Base-by-base conservation (phyloP, 345 rosid genomes). In the Passiflora organensis region DNA sequence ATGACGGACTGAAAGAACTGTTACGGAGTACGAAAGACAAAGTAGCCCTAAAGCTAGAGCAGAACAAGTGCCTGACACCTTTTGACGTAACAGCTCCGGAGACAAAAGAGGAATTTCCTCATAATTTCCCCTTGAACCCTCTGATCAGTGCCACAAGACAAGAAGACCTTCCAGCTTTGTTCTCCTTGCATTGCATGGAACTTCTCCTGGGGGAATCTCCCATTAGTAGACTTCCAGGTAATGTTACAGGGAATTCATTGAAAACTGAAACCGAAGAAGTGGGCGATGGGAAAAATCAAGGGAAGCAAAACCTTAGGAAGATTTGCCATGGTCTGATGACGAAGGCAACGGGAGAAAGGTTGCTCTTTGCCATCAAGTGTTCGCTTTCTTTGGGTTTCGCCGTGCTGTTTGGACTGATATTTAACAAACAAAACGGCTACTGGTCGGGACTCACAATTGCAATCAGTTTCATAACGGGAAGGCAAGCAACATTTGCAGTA, bases 361-460 rank as follows among this genome's bases (percentile, higher is more conserved):
- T 80, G 74, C 46, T 66, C 1, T 82, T 80, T 55, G 89, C 86
- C 62, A n/a, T 61, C 0, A 78, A 78, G 51, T 82, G 94, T 65
- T 82, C 94, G 0, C 18, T 80, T 39, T 75, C 94, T 42, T 66
- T 82, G 10, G 89, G 89, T 61, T 71, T 82, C 1, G 84, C 89
- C 0, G 86, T 82, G 24, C 68, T 82, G 6, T 71, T 85, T 34
- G 94, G 94, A 32, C 49, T 82, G 43, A 43, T 77, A 32, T 85
- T 74, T 59, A 65, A 78, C 58, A 80, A 32, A 46, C 34, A 75
- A 51, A 71, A 80, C 34, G 94, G 84, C n/a, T 77, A 80, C 39
- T 85, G 94, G 94, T 80, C 94, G 16, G 94, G 94, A 43, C 75
- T 85, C 39, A 77, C 83, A 10, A 82, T 79, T 45, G 94, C 94